Conservation (phyloP, 108 stramenopile species). For the Aureococcus anophagefferens region DNA sequence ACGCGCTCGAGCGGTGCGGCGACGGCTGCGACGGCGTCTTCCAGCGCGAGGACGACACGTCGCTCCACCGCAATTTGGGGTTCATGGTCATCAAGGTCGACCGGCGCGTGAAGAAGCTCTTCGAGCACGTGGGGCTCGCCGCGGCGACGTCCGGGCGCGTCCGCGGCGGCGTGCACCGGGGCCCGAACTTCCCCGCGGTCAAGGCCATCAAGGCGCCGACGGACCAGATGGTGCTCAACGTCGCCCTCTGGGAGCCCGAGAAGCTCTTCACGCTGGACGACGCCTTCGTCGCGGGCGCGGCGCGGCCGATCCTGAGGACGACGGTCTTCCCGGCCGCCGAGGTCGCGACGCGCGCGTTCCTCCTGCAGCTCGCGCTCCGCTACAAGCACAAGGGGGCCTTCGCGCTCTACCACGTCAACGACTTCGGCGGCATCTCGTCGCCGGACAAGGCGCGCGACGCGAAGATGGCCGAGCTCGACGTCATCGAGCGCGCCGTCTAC, state of each 20-base stretch:
- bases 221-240: neutral
- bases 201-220: neutral
- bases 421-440: neutral
- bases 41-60: neutral
- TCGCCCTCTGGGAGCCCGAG: neutral
- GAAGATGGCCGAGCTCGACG: neutral
- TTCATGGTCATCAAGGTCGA: neutral
- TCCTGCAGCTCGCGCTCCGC: neutral
- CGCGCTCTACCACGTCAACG: neutral
- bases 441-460: neutral
- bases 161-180: neutral
- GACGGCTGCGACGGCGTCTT: neutral
- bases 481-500: neutral
- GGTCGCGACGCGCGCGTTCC: neutral
- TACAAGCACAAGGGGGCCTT: neutral
- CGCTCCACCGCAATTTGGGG: neutral
- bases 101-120: neutral
- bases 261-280: too few relatives aligned
- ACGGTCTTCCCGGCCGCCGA: neutral
- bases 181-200: neutral
- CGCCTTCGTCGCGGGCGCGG: too few relatives aligned
- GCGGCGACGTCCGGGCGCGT: neutral
- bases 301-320: too few relatives aligned
- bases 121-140: neutral
- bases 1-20: neutral